Evolutionary conservation across 2,329 filamentous ascomycete genomes (phyloP).

Genomic region (Samsoniella hepiali): DNA sequence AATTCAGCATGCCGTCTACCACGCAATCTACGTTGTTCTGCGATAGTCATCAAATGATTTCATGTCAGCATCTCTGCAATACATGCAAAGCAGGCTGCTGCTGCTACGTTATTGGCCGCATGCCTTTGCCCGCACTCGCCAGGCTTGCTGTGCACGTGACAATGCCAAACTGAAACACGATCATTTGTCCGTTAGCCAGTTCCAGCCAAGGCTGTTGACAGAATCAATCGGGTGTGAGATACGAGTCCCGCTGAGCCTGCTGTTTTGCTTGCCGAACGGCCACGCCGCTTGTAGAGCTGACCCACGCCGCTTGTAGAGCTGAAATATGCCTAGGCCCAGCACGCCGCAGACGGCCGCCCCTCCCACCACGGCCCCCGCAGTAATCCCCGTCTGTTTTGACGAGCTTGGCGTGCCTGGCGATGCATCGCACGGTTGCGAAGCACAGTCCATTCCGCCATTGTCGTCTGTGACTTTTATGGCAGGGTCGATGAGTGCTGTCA

Average conservation of each 20-base stretch:
- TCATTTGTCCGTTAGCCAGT: not conserved
- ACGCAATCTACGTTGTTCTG: too few relatives aligned
- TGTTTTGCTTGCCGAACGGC: not conserved
- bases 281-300: not conserved
- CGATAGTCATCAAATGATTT: too few relatives aligned
- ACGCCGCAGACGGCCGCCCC: not conserved
- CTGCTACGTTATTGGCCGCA: too few relatives aligned
- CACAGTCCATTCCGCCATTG: not conserved
- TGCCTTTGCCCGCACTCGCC: too few relatives aligned
- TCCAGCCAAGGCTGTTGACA: not conserved
- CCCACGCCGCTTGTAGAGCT: not conserved
- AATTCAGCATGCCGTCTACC: too few relatives aligned
- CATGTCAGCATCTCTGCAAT: too few relatives aligned
- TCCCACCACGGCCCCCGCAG: not conserved
- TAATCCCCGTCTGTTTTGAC: not conserved
- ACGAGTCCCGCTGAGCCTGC: not conserved
- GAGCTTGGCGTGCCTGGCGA: not conserved
- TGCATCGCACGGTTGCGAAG: not conserved
- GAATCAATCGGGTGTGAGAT: not conserved
- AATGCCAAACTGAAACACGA: too few relatives aligned
- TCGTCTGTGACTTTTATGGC: not conserved
- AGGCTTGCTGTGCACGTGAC: too few relatives aligned
- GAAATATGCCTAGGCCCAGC: not conserved
- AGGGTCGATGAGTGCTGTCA: not conserved
- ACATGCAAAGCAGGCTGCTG: too few relatives aligned